A percentile compares a stretch with the other conserved stretches of the same genome.
These are phyloP conservation scores for Lycium barbarum DNA, from an alignment of 257 asterid species.

Conservation along the genomic window DNA sequence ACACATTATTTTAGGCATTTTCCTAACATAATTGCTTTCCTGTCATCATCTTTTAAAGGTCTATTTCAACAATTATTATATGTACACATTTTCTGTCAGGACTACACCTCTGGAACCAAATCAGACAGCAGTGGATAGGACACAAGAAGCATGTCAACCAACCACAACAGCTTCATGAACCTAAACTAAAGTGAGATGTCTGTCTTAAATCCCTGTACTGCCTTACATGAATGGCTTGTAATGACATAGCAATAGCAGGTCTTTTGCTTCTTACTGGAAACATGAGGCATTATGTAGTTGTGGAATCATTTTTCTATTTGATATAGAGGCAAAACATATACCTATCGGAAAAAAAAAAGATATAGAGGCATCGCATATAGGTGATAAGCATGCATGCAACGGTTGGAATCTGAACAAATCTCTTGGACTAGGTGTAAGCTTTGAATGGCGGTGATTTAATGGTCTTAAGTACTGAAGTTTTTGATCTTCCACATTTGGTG, in stretches of 20 bases:
- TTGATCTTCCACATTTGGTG: neutral
- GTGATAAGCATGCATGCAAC: neutral
- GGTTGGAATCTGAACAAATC: neutral
- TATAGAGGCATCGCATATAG: neutral
- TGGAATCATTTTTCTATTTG: neutral
- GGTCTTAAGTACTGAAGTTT: neutral
- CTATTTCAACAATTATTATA: neutral
- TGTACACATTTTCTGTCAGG: conserved; percentile 41
- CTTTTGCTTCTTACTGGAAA: neutral
- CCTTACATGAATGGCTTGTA: neutral
- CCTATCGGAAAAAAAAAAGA: neutral
- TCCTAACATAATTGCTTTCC: neutral
- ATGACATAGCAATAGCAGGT: neutral
- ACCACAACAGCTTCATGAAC: conserved; percentile 56
- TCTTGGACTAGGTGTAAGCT: neutral
- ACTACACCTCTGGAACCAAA: conserved; percentile 70
- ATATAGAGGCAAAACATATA: neutral
- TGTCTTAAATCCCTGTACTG: neutral
- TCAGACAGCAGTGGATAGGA: conserved; percentile 70
- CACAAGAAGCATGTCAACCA: conserved; percentile 45
- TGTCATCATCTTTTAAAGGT: neutral
- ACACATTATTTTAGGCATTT: neutral
- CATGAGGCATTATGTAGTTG: neutral
- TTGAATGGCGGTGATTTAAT: neutral
- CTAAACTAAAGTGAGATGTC: conserved; percentile 61